These are phyloP conservation scores for Fusarium neocosmosporiellum DNA, from an alignment of 2,329 filamentous ascomycete genomes.

Conservation along the genomic window DNA sequence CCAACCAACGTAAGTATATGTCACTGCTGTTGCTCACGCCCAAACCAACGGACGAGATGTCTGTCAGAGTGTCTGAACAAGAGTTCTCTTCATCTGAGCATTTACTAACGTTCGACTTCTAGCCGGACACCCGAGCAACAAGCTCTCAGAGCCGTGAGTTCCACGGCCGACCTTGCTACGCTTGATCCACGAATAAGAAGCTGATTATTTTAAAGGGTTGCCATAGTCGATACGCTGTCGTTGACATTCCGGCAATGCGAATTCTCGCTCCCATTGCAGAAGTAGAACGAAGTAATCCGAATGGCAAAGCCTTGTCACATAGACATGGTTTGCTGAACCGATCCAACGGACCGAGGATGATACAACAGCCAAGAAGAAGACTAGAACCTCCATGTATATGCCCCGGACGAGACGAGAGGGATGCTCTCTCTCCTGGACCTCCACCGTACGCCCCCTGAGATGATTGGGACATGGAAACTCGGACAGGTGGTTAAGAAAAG, in stretches of 20 bases:
- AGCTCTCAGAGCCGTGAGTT: background rate
- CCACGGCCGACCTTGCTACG: background rate
- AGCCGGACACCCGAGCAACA: background rate
- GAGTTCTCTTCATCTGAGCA: background rate
- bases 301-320: background rate
- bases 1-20: background rate
- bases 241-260: background rate
- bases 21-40: background rate
- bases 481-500: background rate
- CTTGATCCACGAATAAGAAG: background rate
- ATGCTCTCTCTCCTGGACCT: background rate
- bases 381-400: background rate
- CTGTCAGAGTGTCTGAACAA: background rate
- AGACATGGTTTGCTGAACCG: background rate
- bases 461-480: background rate
- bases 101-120: background rate
- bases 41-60: background rate
- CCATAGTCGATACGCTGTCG: background rate
- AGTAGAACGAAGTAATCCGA: background rate
- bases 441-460: background rate
- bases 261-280: background rate
- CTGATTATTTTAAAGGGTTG: background rate
- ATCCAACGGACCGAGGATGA: background rate
- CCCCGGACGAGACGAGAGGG: background rate
- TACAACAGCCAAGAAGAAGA: background rate